phyloP scores from a whole-genome alignment of 2,329 filamentous ascomycete species.

The Talaromyces sp. region DNA sequence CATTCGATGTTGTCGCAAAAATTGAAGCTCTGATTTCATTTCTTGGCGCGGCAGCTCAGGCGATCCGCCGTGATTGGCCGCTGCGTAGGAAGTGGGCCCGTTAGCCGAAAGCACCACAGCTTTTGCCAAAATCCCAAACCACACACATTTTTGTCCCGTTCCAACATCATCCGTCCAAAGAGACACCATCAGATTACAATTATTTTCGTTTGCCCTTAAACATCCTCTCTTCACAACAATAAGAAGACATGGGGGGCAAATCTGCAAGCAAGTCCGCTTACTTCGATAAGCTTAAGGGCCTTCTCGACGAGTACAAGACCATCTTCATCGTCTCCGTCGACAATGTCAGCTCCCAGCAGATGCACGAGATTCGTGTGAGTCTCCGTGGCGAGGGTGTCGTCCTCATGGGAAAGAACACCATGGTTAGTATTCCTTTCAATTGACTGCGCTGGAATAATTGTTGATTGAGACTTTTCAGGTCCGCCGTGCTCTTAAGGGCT shows the following conservation, averaged over 20 bases:
- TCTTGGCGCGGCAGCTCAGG: slow-evolving; percentile 10
- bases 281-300: slow-evolving; percentile 98
- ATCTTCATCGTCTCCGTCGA: slow-evolving; percentile 97
- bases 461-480: slow-evolving; percentile 52
- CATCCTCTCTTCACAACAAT: slow-evolving; percentile 83
- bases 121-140: slow-evolving; percentile 20
- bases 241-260: slow-evolving; percentile 99
- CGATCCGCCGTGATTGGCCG: slow-evolving; percentile 11
- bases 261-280: slow-evolving; percentile 89
- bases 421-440: slow-evolving; percentile 57
- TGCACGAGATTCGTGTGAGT: slow-evolving; percentile 97
- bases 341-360: slow-evolving; percentile 99
- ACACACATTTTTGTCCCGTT: slow-evolving; percentile 19
- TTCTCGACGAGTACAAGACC: slow-evolving; percentile 94
- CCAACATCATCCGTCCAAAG: slow-evolving; percentile 27
- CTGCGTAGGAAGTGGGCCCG: slow-evolving; percentile 20
- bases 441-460: slow-evolving; percentile 13
- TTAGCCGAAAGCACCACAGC: slow-evolving; percentile 41
- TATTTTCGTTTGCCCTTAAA: slow-evolving; percentile 82
- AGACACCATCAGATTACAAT: slow-evolving; percentile 22
- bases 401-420: slow-evolving; percentile 99
- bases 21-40: slow-evolving; percentile 8
- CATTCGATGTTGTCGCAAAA: not conserved
- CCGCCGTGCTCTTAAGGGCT: slow-evolving; percentile 95
- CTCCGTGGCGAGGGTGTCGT: slow-evolving; percentile 91